Base-by-base conservation (phyloP, 257 asterid genomes). In the Nicotiana attenuata region DNA sequence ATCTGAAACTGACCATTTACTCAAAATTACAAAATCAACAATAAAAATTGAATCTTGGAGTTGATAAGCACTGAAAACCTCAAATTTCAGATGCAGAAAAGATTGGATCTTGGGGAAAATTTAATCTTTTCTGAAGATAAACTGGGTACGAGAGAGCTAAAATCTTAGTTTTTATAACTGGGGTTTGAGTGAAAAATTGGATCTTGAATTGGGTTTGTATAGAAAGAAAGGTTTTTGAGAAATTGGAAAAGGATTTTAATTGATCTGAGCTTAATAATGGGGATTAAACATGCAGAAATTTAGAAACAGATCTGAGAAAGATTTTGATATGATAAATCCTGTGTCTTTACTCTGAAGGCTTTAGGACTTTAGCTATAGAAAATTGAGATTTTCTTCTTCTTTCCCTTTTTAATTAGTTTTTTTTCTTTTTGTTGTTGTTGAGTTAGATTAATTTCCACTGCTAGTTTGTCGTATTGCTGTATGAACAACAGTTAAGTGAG, bases 1-100 rank as follows among this genome's bases (percentile, higher is more conserved):
- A 66, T 81, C 85, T 84, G 83, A 63, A 67, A 80, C 57, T 50
- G 84, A 78, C 63, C 81, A 84, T 79, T 82, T 60, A 69, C 6
- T 50, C 31, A 85, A 61, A 78, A 33, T 63, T 33, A 85, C 38
- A 71, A 86, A 47, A 80, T 5, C 1, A 75, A 80, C 57, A 33
- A 59, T 63, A 81, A 69, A 84, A 80, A 65, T 28, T 81, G 87
- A 85, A 90, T 88, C 93, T 88, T 89, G 88, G 57, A 80, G 77
- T n/a, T 22, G 77, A 52, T 33, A 60, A 78, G 11, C 79, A 73
- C 41, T 73, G 61, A 3, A 73, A 71, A 11, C 78, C 78, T 8
- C 24, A 71, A 71, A 71, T 71, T 20, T 71, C 76, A 35, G 1
- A 29, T 0, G 81, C 28, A 31, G 81, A 17, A 57, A 77, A 57